Evolutionary conservation across 345 rosid genomes (phyloP), one percentile per base, ranked within the genome.

Genomic region (Triadica sebifera): DNA sequence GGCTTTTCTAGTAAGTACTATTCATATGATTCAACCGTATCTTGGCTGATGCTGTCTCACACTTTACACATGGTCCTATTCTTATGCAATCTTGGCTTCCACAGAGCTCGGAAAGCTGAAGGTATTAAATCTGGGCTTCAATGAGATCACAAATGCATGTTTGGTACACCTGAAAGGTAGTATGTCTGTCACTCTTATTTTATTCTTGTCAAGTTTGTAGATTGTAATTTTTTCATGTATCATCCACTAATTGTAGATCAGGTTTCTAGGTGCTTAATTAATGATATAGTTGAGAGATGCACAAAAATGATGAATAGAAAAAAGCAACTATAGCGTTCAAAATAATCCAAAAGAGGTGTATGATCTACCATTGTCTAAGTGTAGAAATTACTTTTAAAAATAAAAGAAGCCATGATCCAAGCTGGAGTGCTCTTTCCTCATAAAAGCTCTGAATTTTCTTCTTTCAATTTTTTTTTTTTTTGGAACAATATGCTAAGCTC

Each of bases 121-220:
- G 84, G 88, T 89, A 52, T 76, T 94, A 65, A 92, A 87, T 83
- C 82, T 94, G 87, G 95, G 90, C 17, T 88, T 92, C 90, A 92
- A 92, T 84, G 83, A 83, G 17, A 85, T 94, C 72, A 83, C 93
- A 2, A 88, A 92, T 82, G 84, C 89, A 65, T 89, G 97, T 83
- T 84, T 94, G 87, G 87, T 86, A 20, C 89, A 92, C 81, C 82
- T 94, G 43, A 89, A 80, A 89, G 97, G 98, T 94, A 66, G 29
- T 53, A 45, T 34, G 19, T 29, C 34, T 65, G 12, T 46, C 13
- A 16, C 34, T 65, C 8, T 25, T 50, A 17, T 20, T 46, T 34
- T 61, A 20, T 51, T 9, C 19, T 17, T 25, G 3, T 43, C 47
- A 6, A 45, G 24, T 29, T 19, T 67, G 37, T 46, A 49, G 37